Evolutionary conservation across 2,329 filamentous ascomycete genomes (phyloP).

Genomic region (Hypomyces rosellus): DNA sequence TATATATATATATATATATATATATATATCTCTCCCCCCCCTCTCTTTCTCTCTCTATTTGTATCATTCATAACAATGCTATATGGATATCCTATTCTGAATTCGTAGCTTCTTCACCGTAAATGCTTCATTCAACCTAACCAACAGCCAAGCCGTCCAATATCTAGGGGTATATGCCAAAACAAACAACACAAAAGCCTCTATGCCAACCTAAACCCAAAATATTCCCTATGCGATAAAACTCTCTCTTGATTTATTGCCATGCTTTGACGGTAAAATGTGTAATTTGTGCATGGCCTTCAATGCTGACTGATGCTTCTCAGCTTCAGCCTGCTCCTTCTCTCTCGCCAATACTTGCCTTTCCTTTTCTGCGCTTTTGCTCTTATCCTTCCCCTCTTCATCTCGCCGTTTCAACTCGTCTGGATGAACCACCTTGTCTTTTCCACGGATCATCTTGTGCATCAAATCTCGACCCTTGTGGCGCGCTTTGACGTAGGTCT

Average conservation of each 20-base stretch:
- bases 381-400: conserved; percentile 55
- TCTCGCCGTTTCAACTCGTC: conserved; percentile 51
- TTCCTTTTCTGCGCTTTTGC: conserved; percentile 51
- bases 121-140: too few relatives aligned
- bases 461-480: conserved; percentile 53
- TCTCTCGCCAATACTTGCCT: conserved; percentile 36
- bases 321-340: conserved; percentile 24
- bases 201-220: too few relatives aligned
- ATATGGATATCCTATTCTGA: too few relatives aligned
- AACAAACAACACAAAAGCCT: too few relatives aligned
- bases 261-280: conserved; percentile 20
- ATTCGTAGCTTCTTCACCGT: too few relatives aligned
- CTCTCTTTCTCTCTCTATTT: too few relatives aligned
- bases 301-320: conserved; percentile 31
- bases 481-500: conserved; percentile 68
- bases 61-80: too few relatives aligned
- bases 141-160: too few relatives aligned
- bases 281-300: conserved; percentile 37
- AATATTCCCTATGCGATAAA: too few relatives aligned
- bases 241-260: background rate
- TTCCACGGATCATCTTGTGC: conserved; percentile 42
- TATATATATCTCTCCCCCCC: too few relatives aligned
- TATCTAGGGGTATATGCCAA: too few relatives aligned
- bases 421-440: conserved; percentile 55
- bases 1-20: too few relatives aligned